These are phyloP conservation scores for Basidiobolus meristosporus DNA, from an alignment of 371 early-diverging fungal genomes.

Conservation along the genomic window DNA sequence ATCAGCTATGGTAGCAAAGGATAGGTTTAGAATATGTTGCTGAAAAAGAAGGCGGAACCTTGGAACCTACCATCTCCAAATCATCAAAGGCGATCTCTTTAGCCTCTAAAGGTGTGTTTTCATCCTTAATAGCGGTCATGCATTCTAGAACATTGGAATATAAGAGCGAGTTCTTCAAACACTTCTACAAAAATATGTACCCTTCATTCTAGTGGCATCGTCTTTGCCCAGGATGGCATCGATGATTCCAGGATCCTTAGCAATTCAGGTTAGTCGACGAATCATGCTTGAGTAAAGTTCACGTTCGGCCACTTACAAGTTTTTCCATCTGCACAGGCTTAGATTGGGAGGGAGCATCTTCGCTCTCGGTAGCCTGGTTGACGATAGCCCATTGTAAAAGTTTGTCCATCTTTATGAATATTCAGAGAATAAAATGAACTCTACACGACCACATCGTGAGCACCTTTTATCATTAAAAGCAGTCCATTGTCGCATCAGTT, in stretches of 20 bases:
- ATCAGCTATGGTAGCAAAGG: conserved; percentile 30
- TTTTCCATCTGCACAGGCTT: conserved; percentile 9
- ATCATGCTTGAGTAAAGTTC: not conserved
- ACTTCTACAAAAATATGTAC: conserved; percentile 8
- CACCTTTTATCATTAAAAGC: no score
- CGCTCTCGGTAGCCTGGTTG: conserved; percentile 44
- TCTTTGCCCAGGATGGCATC: conserved; percentile 85
- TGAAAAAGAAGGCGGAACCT: not conserved
- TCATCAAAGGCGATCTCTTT: conserved; percentile 73
- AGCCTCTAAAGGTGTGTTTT: conserved; percentile 34
- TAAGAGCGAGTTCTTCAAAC: not conserved
- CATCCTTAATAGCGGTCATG: conserved; percentile 32
- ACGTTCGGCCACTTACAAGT: conserved; percentile 5
- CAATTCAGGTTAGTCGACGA: not conserved
- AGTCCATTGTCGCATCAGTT: no score
- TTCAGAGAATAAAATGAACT: not conserved
- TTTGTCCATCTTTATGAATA: conserved; percentile 25
- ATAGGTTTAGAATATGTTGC: not conserved
- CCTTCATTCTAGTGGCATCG: conserved; percentile 72
- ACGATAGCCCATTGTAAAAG: conserved; percentile 77
- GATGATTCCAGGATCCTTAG: conserved; percentile 59
- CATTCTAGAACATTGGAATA: conserved; percentile 25
- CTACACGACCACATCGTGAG: no score
- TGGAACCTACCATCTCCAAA: conserved; percentile 51
- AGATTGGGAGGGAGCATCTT: conserved; percentile 36